phyloP scores from a whole-genome alignment of 1,139 yeast genomes.

The Suhomyces wounanorum region DNA sequence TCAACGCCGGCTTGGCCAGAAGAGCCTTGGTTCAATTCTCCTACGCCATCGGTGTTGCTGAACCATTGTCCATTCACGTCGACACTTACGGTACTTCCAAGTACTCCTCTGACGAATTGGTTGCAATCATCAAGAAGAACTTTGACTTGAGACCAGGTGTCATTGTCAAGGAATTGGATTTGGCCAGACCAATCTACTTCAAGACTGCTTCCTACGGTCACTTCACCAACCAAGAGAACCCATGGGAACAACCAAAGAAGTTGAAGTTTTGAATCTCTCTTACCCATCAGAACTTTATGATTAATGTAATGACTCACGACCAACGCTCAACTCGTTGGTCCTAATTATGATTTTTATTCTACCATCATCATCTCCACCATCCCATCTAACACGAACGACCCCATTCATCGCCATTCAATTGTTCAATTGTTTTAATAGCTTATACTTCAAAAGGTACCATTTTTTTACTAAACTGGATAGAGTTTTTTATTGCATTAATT shows the following conservation, averaged over 20 bases:
- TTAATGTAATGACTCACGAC: conserved; percentile 50
- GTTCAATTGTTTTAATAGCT: conserved; percentile 9
- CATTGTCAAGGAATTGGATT: conserved; percentile 91
- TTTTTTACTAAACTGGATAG: conserved; percentile 32
- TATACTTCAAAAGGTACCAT: conserved; percentile 10
- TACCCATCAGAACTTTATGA: conserved; percentile 32
- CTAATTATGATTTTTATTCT: conserved; percentile 16
- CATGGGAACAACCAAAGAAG: conserved; percentile 98
- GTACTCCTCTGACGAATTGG: conserved; percentile 85
- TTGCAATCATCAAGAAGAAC: conserved; percentile 86
- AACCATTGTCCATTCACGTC: conserved; percentile 95
- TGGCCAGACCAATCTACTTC: conserved; percentile 98
- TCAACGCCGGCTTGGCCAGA: conserved; percentile 91
- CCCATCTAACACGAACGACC: conserved; percentile 1
- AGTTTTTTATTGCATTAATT: conserved; percentile 51
- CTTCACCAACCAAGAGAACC: conserved; percentile 97
- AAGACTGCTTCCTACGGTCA: conserved; percentile 99
- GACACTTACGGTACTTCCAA: conserved; percentile 98
- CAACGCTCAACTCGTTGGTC: conserved; percentile 60
- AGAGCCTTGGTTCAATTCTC: conserved; percentile 98
- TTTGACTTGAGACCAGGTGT: conserved; percentile 99
- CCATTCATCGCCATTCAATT: conserved; percentile 8
- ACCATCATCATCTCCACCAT: conserved; percentile 8
- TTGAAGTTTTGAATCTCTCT: conserved; percentile 59
- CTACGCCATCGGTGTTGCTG: conserved; percentile 99